phyloP scores from a whole-genome alignment of 805 yeast species.

The Metschnikowia dekortorum region DNA sequence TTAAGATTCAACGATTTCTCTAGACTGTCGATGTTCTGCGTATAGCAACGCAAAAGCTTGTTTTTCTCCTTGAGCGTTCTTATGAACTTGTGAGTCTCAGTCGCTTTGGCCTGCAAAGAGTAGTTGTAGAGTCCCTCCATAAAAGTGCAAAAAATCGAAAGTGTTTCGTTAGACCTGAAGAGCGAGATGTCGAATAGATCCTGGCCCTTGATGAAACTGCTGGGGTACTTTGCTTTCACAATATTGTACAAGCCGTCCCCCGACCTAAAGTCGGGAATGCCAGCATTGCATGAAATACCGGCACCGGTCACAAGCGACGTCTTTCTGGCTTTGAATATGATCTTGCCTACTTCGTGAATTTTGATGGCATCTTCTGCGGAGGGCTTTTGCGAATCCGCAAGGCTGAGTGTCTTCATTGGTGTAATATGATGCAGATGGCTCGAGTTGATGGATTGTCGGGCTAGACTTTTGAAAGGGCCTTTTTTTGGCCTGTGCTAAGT shows the following conservation, averaged over 20 bases:
- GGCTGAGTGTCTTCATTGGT: slow-evolving; percentile 30
- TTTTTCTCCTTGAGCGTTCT: slow-evolving; percentile 53
- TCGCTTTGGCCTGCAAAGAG: slow-evolving; percentile 67
- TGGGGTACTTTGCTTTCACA: slow-evolving; percentile 61
- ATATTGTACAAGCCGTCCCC: slow-evolving; percentile 75
- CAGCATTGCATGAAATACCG: slow-evolving; percentile 94
- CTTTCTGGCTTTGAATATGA: slow-evolving; percentile 50
- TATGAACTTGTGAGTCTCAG: slow-evolving; percentile 79
- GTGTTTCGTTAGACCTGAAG: slow-evolving; percentile 63
- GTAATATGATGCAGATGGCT: background rate
- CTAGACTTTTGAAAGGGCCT: too few relatives aligned
- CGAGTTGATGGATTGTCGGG: too few relatives aligned
- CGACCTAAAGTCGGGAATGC: slow-evolving; percentile 93
- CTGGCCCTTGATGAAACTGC: slow-evolving; percentile 69
- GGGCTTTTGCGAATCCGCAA: slow-evolving; percentile 15
- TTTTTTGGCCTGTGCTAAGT: background rate
- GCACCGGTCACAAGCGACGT: slow-evolving; percentile 86
- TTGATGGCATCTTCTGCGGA: slow-evolving; percentile 30
- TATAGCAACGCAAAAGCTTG: slow-evolving; percentile 78
- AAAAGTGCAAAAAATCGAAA: slow-evolving; percentile 76
- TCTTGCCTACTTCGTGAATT: slow-evolving; percentile 36
- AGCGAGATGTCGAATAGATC: slow-evolving; percentile 87
- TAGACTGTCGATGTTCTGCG: slow-evolving; percentile 91
- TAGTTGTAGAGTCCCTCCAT: slow-evolving; percentile 75
- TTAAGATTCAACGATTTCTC: slow-evolving; percentile 64